phyloP scores from a whole-genome alignment of 2,329 filamentous ascomycete species.

The Aspergillus sp. region DNA sequence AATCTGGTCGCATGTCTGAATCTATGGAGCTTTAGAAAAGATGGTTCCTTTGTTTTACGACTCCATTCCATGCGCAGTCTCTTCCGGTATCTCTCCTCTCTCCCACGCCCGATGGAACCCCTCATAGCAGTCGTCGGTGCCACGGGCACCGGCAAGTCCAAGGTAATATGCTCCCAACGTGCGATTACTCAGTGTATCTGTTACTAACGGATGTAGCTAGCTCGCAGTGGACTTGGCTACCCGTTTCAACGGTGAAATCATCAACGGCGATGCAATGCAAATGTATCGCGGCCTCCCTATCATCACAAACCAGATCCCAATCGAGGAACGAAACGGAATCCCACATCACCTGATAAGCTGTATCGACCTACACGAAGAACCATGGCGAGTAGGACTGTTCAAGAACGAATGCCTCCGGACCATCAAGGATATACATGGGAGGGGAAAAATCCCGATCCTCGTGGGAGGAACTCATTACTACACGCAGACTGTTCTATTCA shows the following conservation, averaged over 20 bases:
- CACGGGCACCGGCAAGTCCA: conserved; percentile 90
- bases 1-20: no score
- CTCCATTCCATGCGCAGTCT: conserved; percentile 26
- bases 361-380: conserved; percentile 70
- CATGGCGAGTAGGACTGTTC: conserved; percentile 81
- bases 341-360: conserved; percentile 85
- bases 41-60: conserved; percentile 8
- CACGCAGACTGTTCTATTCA: conserved; percentile 81
- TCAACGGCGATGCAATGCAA: conserved; percentile 98
- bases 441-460: conserved; percentile 81
- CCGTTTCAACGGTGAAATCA: conserved; percentile 84
- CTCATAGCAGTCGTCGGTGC: conserved; percentile 82
- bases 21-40: conserved; percentile 3
- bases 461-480: conserved; percentile 98
- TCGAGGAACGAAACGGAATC: conserved; percentile 71
- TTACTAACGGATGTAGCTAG: conserved; percentile 49
- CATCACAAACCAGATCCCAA: conserved; percentile 89
- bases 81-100: conserved; percentile 19
- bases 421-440: conserved; percentile 72
- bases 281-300: conserved; percentile 89
- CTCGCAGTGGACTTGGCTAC: conserved; percentile 84
- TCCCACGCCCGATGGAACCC: conserved; percentile 45
- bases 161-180: conserved; percentile 55
- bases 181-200: background rate
- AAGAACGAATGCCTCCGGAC: conserved; percentile 64